phyloP scores from a whole-genome alignment of 2,329 filamentous ascomycete species.

The Dryadomyces quercivorus region DNA sequence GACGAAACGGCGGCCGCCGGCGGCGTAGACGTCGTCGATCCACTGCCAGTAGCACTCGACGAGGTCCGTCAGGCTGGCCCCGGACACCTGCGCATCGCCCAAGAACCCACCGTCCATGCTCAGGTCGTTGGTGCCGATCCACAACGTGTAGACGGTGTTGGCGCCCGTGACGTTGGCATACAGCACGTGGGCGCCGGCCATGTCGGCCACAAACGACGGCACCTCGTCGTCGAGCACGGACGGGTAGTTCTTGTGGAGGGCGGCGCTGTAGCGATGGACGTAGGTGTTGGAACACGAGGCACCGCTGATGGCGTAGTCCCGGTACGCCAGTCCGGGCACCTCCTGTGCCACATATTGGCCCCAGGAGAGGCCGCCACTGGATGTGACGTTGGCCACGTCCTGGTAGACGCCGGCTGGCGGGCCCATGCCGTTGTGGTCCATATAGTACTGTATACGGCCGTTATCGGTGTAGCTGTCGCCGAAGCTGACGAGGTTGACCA shows the following conservation, averaged over 20 bases:
- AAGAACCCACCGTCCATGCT: constrained; percentile 50
- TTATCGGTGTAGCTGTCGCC: constrained; percentile 72
- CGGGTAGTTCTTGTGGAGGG: constrained; percentile 45
- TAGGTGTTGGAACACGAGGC: not conserved
- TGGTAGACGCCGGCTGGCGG: constrained; percentile 48
- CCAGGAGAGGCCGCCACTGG: constrained; percentile 58
- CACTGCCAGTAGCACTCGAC: constrained; percentile 51
- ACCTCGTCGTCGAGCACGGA: constrained; percentile 50
- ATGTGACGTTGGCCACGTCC: constrained; percentile 35
- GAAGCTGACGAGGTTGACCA: constrained; percentile 52
- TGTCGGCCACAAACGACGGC: constrained; percentile 41
- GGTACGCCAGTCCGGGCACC: constrained; percentile 36
- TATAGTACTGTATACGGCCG: constrained; percentile 52
- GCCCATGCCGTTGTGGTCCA: constrained; percentile 38
- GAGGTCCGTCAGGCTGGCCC: constrained; percentile 51
- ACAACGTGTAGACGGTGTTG: constrained; percentile 62
- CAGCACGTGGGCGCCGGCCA: constrained; percentile 24
- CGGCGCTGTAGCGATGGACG: constrained; percentile 52
- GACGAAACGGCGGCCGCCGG: constrained; percentile 59
- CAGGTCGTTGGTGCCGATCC: constrained; percentile 75
- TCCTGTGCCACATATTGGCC: constrained; percentile 51
- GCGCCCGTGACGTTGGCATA: constrained; percentile 32
- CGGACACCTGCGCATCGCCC: constrained; percentile 46
- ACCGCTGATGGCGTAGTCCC: not conserved
- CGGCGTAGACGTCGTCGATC: constrained; percentile 50